Evolutionary conservation across 176 grass and related monocot genomes (phyloP).

Genomic region (Paspalum notatum): DNA sequence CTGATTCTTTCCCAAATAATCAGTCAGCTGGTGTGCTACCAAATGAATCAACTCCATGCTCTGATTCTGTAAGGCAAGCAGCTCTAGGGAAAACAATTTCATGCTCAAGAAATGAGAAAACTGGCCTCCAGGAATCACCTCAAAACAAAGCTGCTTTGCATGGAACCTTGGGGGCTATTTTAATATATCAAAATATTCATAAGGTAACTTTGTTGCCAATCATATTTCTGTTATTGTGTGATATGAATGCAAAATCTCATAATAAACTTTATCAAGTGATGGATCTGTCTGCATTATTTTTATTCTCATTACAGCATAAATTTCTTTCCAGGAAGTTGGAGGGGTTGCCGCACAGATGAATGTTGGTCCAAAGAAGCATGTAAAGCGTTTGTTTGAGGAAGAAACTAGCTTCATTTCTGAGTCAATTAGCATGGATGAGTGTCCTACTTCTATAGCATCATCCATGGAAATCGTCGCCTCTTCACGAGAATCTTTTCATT

Average conservation of each 20-base stretch:
- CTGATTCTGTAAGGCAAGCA: slow-evolving; percentile 51
- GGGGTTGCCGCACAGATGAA: slow-evolving; percentile 37
- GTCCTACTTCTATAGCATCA: slow-evolving; percentile 40
- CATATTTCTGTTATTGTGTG: neutral
- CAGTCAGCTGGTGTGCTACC: slow-evolving; percentile 21
- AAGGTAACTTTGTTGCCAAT: slow-evolving; percentile 47
- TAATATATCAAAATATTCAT: slow-evolving; percentile 37
- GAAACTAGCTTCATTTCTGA: slow-evolving; percentile 97
- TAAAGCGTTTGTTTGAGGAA: slow-evolving; percentile 50
- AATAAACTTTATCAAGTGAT: slow-evolving; percentile 14
- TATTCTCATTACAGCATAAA: slow-evolving; percentile 24
- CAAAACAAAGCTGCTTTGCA: slow-evolving; percentile 37
- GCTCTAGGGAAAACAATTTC: slow-evolving; percentile 30
- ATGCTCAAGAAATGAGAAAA: slow-evolving; percentile 48
- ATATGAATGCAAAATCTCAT: slow-evolving; percentile 10
- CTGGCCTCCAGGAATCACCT: slow-evolving; percentile 24
- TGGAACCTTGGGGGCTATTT: slow-evolving; percentile 23
- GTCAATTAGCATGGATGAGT: slow-evolving; percentile 53
- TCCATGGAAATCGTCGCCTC: slow-evolving; percentile 67
- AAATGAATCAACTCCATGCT: slow-evolving; percentile 38
- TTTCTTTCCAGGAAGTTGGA: slow-evolving; percentile 54
- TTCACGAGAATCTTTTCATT: slow-evolving; percentile 60
- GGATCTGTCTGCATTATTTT: slow-evolving; percentile 5
- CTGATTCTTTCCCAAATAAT: slow-evolving; percentile 45
- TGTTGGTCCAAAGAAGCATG: slow-evolving; percentile 51